These are phyloP conservation scores for Mortierella sp. DNA, from an alignment of 371 early-diverging fungal species.

Conservation along the genomic window DNA sequence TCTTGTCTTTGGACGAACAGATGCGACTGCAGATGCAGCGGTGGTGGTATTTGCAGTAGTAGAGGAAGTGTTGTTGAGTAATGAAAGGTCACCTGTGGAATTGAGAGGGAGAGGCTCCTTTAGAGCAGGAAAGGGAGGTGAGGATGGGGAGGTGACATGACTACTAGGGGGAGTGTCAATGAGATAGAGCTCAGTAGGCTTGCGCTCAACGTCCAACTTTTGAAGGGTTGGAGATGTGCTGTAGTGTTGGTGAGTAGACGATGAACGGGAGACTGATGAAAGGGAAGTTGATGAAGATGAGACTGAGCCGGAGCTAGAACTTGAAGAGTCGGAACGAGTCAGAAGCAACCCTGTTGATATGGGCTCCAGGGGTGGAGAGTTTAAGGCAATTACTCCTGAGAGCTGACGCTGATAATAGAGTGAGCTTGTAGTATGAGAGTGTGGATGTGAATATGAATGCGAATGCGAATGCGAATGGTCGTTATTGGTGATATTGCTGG, in stretches of 20 bases:
- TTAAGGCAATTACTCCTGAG: neutral
- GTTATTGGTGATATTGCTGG: neutral
- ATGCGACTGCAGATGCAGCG: neutral
- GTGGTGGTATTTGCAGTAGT: neutral
- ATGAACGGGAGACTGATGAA: conserved; percentile 9
- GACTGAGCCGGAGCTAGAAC: conserved; percentile 14
- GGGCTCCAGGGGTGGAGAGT: conserved; percentile 12
- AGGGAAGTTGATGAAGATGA: conserved; percentile 33
- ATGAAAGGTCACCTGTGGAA: neutral
- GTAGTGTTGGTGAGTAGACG: neutral
- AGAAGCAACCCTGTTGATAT: conserved; percentile 17
- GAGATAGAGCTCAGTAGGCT: conserved; percentile 22
- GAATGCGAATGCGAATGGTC: neutral
- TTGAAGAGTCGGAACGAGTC: conserved; percentile 10
- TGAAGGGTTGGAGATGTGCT: conserved; percentile 5
- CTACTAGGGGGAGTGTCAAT: conserved; percentile 54
- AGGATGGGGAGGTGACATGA: conserved; percentile 48
- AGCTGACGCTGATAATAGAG: conserved; percentile 13
- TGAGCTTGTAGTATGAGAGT: conserved; percentile 8
- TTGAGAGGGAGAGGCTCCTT: conserved; percentile 1
- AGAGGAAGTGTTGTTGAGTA: neutral
- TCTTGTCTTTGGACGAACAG: neutral
- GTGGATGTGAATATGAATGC: neutral
- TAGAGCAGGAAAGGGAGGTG: conserved; percentile 28
- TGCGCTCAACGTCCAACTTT: conserved; percentile 33